A percentile compares a stretch with the other conserved stretches of the same genome.
Evolutionary conservation across 352 stramenopile species (phyloP).

Genomic region (Globisporangium recalcitrans): DNA sequence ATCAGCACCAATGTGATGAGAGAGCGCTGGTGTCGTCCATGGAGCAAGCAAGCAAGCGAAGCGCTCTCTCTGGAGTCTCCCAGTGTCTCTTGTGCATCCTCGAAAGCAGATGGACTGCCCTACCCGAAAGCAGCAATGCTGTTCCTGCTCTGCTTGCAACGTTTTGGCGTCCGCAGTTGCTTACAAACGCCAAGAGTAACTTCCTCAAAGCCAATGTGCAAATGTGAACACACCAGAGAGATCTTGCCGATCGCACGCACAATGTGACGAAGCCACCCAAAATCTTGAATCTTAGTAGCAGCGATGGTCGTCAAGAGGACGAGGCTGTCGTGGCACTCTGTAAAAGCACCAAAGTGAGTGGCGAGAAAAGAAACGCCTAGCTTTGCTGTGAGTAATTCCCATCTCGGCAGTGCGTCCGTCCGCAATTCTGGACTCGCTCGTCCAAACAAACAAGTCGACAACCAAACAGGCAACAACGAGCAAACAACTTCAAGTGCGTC

Average conservation of each 20-base stretch:
- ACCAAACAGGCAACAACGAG: neutral
- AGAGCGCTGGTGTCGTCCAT: neutral
- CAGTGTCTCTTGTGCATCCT: neutral
- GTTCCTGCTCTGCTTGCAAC: neutral
- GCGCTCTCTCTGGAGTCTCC: neutral
- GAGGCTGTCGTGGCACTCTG: neutral
- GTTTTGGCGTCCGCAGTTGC: neutral
- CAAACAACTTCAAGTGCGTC: slow-evolving; percentile 16
- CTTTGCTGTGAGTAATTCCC: neutral
- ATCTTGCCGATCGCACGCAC: neutral
- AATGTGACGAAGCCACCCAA: neutral
- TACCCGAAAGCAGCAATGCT: neutral
- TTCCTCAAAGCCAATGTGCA: neutral
- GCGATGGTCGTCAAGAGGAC: neutral
- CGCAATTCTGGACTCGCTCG: neutral
- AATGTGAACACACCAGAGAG: neutral
- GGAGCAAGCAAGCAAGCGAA: neutral
- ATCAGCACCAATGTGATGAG: neutral
- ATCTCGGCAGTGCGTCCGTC: neutral
- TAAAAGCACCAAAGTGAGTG: too few species aligned
- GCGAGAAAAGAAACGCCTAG: too few species aligned
- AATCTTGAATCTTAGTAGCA: neutral
- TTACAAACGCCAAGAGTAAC: neutral
- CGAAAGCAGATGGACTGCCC: neutral
- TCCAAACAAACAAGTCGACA: neutral